Conservation (phyloP, 805 yeast species). For the Candida germanica region DNA sequence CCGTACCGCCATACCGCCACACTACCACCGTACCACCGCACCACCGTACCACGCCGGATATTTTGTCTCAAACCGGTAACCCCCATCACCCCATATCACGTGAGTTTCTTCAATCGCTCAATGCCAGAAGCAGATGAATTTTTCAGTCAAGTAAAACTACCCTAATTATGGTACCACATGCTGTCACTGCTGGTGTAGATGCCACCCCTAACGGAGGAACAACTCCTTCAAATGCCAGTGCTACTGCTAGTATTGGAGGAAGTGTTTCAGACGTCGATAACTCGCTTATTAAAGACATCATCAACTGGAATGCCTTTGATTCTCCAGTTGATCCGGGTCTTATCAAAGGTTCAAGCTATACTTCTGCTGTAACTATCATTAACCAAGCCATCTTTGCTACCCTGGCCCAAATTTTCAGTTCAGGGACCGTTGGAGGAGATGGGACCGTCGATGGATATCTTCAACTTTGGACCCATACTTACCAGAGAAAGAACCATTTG, state of each 20-base stretch:
- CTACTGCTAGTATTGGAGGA: conserved; percentile 3
- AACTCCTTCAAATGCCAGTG: background rate
- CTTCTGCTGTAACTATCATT: conserved; percentile 54
- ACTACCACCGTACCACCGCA: too few species aligned
- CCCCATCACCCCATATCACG: conserved; percentile 8
- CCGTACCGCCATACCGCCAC: too few species aligned
- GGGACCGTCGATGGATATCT: conserved; percentile 59
- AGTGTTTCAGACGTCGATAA: conserved; percentile 3
- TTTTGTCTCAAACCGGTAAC: too few species aligned
- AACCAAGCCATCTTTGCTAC: conserved; percentile 52
- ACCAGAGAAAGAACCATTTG: conserved; percentile 47
- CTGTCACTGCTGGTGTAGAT: conserved; percentile 6
- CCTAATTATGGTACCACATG: conserved; percentile 9
- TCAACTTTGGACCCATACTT: conserved; percentile 55
- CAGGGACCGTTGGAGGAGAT: conserved; percentile 62
- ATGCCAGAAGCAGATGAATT: too few species aligned
- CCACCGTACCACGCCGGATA: too few species aligned
- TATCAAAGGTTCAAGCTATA: conserved; percentile 46
- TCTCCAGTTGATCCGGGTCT: conserved; percentile 54
- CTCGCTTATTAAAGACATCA: background rate
- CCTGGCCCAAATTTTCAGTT: conserved; percentile 59
- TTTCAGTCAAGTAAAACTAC: too few species aligned
- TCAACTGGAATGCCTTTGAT: conserved; percentile 50
- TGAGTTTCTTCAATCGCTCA: conserved; percentile 4
- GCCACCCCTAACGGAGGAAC: conserved; percentile 1